Evolutionary conservation across 2,329 filamentous ascomycete genomes (phyloP).

Genomic region (Nigrospora osmanthi): DNA sequence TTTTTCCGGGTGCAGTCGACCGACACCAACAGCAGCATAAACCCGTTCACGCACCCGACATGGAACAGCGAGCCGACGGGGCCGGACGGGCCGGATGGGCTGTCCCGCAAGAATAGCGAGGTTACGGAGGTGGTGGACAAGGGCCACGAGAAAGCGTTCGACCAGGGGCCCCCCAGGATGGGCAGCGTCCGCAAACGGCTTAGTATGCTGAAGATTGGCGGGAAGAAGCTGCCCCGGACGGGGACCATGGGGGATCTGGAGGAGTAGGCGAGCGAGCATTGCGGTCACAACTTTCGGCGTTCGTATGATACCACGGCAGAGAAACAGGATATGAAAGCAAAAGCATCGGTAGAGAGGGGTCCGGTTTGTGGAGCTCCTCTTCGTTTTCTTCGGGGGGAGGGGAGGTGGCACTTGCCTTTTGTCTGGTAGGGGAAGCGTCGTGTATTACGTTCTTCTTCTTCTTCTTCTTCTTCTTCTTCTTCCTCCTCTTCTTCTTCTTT

Average conservation of each 20-base stretch:
- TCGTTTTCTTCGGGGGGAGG: no score
- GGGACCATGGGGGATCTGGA: constrained; percentile 43
- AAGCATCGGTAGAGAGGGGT: no score
- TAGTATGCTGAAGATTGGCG: constrained; percentile 68
- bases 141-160: constrained; percentile 19
- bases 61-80: constrained; percentile 11
- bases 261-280: constrained; percentile 20
- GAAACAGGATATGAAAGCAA: no score
- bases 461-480: no score
- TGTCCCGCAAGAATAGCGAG: constrained; percentile 20
- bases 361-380: no score
- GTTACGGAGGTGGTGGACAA: constrained; percentile 18
- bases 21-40: constrained; percentile 15
- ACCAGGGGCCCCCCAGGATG: constrained; percentile 35
- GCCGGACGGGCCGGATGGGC: constrained; percentile 13
- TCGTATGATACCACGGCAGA: no score
- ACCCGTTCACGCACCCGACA: constrained; percentile 8
- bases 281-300: no score
- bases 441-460: no score
- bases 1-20: constrained; percentile 34
- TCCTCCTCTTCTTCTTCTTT: no score
- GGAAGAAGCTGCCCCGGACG: constrained; percentile 56
- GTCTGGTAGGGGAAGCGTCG: no score
- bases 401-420: no score
- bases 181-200: constrained; percentile 70